Base-by-base conservation (phyloP, 148 eudicot species). In the Selenicereus undatus region DNA sequence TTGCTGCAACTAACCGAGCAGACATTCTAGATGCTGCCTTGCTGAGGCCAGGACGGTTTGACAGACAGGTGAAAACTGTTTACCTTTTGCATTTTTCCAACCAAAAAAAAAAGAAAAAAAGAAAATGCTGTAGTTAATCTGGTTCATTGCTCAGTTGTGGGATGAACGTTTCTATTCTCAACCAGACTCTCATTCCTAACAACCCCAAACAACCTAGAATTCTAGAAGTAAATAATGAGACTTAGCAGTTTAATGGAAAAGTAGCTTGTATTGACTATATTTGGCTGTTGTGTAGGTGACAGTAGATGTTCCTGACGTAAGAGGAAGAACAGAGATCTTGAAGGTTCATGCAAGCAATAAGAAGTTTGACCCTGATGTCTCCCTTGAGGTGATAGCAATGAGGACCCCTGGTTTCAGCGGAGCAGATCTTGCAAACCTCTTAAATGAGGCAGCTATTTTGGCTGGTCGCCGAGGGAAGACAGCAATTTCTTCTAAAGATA, bases 351-450 rank as follows among this genome's bases (percentile, higher is more conserved):
- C 85, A 2, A 54, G 96, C 89, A 94, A 94, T 74, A 97, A 94
- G 86, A 94, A 92, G 85, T 94, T 97, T 56, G 94, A 90, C 72
- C 35, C 89, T 36, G 98, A 97, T 80, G 98, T 97, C 27, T 94
- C 98, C 65, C 95, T 97, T 80, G 99, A 97, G 26, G 97, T 94
- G 77, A 80, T 97, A 87, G 99, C 99, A 75, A 94, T 94, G 99
- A 88, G 99, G 82, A 97, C 99, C 71, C 99, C 99, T 74, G 99
- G 99, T 75, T 97, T 97, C 82, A 97, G 97, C 83, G 99, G 99
- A 80, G 99, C 99, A 21, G 99, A 97, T 87, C 92, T 97, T 52
- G 98, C 97, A 58, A 97, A 97, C 83, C 97, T 97, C 52, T 85
- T 97, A 76, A 97, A 97, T 66, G 99, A 97, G 87, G 99, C 99